A percentile compares a stretch with the other conserved stretches of the same genome.
phyloP scores from a whole-genome alignment of 805 yeast genomes.

The Nakazawaea ernobii region DNA sequence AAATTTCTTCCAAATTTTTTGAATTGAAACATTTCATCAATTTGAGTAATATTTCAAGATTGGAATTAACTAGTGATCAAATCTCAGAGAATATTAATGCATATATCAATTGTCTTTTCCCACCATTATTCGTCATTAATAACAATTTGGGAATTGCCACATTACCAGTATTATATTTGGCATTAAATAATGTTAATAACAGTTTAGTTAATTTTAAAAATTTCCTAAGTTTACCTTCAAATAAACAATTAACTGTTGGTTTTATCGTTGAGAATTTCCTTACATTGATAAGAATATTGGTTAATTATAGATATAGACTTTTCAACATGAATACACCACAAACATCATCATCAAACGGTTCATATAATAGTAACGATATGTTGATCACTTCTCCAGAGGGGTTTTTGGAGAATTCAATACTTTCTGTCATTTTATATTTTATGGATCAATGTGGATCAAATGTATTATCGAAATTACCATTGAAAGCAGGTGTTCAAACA shows the following conservation, averaged over 20 bases:
- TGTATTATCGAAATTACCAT: constrained; percentile 9
- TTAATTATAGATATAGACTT: constrained; percentile 22
- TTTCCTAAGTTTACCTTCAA: constrained; percentile 26
- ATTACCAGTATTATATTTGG: constrained; percentile 39
- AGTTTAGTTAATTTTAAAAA: constrained; percentile 22
- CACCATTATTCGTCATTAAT: constrained; percentile 29
- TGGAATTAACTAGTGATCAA: constrained; percentile 15
- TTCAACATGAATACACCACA: constrained; percentile 20
- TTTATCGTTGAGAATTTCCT: constrained; percentile 43
- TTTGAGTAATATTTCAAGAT: constrained; percentile 6
- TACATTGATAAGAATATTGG: constrained; percentile 36
- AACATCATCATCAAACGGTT: constrained; percentile 5
- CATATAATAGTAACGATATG: constrained; percentile 16
- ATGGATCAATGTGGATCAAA: constrained; percentile 22
- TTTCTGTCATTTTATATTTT: constrained; percentile 22
- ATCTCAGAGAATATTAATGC: constrained; percentile 17
- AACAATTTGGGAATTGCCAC: constrained; percentile 47
- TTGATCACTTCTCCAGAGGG: constrained; percentile 10
- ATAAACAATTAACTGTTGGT: constrained; percentile 28
- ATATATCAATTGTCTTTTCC: constrained; percentile 19
- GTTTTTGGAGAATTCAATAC: constrained; percentile 20
- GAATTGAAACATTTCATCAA: constrained; percentile 11
- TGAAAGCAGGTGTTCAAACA: not conserved
- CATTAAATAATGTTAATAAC: constrained; percentile 22
- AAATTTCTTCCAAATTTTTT: not conserved